These are phyloP conservation scores for Solanum lycopersicoides DNA, from an alignment of 257 asterid genomes.

Conservation along the genomic window DNA sequence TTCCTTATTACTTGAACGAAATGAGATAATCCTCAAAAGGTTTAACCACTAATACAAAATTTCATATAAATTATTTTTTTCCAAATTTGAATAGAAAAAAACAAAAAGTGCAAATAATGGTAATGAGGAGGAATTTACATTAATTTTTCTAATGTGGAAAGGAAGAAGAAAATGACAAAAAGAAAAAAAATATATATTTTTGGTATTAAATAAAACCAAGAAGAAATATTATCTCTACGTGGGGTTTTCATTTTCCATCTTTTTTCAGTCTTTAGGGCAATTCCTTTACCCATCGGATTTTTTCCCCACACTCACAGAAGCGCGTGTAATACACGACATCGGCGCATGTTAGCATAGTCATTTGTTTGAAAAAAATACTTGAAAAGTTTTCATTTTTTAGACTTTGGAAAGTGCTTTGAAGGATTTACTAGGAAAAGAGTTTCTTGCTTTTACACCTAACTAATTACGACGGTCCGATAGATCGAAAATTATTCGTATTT, in stretches of 20 bases:
- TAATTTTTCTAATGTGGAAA: neutral
- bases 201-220: neutral
- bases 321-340: constrained; percentile 44
- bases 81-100: neutral
- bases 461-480: accelerated
- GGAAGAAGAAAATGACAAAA: neutral
- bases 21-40: neutral
- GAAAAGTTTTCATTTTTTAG: neutral
- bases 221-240: neutral
- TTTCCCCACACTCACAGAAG: constrained; percentile 12
- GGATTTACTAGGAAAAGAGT: neutral
- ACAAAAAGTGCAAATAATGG: neutral
- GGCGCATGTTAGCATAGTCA: constrained; percentile 10
- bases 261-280: neutral
- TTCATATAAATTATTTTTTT: neutral
- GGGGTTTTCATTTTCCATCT: neutral
- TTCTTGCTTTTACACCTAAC: too few relatives aligned
- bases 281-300: constrained; percentile 1
- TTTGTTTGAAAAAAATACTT: neutral
- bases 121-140: neutral
- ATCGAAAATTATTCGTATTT: accelerated
- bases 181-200: neutral
- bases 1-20: neutral
- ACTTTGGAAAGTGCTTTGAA: neutral
- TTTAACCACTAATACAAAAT: neutral